Base-by-base conservation (phyloP, 1,284 basidiomycete genomes). In the Leccinum brunneo-olivaceum region DNA sequence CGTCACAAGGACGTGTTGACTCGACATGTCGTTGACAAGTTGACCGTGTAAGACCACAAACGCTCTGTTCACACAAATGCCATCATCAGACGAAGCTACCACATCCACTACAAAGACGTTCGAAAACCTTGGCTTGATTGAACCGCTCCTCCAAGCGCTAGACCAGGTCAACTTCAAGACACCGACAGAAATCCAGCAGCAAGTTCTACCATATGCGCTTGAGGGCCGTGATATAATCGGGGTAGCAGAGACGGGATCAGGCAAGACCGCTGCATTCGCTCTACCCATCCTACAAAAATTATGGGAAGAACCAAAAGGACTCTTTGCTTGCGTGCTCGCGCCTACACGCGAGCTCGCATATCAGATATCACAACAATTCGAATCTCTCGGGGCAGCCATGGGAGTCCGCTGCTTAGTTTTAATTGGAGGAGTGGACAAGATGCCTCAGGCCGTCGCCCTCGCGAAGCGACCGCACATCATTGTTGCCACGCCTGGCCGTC, bases 331-430 rank as follows among this genome's bases (percentile, higher is more conserved):
- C 57, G 83, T 98, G 9, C 74, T 99, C 21, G 94, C 95, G 4
- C 96, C 96, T 3, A 98, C 95, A 21, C 82, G 94, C 61, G 96
- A 99, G 68, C 73, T 99, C 48, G 96, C 96, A n/a, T 96, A 90
- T 64, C 96, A 99, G 68, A 98, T 98, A 58, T 84, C 91, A 27
- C 90, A 98, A 59, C 94, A 97, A 61, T 92, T 99, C 54, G 89
- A 95, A 55, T 81, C 90, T 0, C 72, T 99, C 20, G 96, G 96
- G 2, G 85, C 90, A 36, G 77, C 84, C n/a, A 92, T 97, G 71
- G 94, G 95, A 28, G 93, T 93, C 7, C 77, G 96, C 37, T 89
- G 89, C 57, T 84, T 84, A 0, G 90, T 93, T 6, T 83, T 99
- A 51, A 90, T 98, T 9, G 96, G 96, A 58, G 96, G 96, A 23